Conservation (phyloP, 371 early-diverging fungal genomes). For the Mucor racemosus region DNA sequence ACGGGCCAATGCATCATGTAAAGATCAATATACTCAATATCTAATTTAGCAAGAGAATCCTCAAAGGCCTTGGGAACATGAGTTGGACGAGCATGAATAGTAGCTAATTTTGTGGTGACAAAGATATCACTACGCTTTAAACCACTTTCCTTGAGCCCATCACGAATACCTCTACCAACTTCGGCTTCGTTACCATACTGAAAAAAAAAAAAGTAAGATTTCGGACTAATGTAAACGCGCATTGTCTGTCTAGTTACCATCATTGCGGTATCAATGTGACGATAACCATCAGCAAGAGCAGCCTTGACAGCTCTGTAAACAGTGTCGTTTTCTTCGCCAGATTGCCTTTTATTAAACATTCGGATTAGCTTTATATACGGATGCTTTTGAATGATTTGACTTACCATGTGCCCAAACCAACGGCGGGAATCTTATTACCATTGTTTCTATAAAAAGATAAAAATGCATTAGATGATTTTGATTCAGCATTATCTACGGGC, state of each 20-base stretch:
- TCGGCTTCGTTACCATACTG: constrained; percentile 73
- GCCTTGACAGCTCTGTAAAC: constrained; percentile 46
- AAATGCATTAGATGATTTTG: not conserved
- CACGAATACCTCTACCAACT: constrained; percentile 67
- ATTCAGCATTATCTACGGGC: not conserved
- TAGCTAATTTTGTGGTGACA: constrained; percentile 90
- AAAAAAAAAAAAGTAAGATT: not conserved
- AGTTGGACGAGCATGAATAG: constrained; percentile 53
- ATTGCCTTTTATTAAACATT: constrained; percentile 23
- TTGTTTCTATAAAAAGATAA: constrained; percentile 38
- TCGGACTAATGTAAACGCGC: constrained; percentile 18
- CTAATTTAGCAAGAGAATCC: constrained; percentile 56
- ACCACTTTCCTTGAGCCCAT: constrained; percentile 54
- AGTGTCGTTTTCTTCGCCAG: constrained; percentile 42
- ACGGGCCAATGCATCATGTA: constrained; percentile 61
- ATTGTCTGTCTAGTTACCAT: constrained; percentile 24
- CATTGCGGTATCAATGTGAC: constrained; percentile 67
- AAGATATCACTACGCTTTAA: constrained; percentile 75
- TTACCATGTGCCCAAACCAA: constrained; percentile 58
- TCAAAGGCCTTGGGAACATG: constrained; percentile 54
- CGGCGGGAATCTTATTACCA: constrained; percentile 50
- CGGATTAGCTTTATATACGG: constrained; percentile 16
- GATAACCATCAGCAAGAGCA: constrained; percentile 50
- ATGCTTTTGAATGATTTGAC: not conserved
- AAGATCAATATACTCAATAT: constrained; percentile 74